Percentiles rank a stretch among this genome's conserved stretches.
Evolutionary conservation across 2,329 filamentous ascomycete species (phyloP).

Genomic region (Lomentospora prolificans): DNA sequence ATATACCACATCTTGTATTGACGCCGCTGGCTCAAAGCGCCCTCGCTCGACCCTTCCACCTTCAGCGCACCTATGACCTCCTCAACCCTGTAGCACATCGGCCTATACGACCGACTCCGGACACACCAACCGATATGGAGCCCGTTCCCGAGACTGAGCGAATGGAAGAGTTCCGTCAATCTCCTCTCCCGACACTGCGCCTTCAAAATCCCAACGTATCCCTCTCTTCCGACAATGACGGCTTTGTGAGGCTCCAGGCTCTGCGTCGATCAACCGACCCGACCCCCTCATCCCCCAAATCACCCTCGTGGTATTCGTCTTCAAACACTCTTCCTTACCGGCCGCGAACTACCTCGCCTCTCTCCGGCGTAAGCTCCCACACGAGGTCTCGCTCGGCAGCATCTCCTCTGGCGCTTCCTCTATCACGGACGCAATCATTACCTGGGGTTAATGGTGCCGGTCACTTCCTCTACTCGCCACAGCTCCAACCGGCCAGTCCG

Average conservation of each 20-base stretch:
- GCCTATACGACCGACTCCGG: neutral
- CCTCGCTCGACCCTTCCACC: too few relatives aligned
- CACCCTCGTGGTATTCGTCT: constrained; percentile 37
- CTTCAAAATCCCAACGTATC: constrained; percentile 27
- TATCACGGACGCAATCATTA: constrained; percentile 56
- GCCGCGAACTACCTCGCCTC: constrained; percentile 37
- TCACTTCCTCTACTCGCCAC: constrained; percentile 45
- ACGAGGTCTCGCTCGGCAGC: constrained; percentile 48
- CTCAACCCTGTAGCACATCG: neutral
- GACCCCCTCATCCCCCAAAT: constrained; percentile 40
- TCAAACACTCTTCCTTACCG: constrained; percentile 43
- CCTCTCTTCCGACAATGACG: constrained; percentile 30
- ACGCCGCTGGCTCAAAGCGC: too few relatives aligned
- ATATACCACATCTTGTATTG: neutral
- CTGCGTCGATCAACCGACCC: constrained; percentile 52
- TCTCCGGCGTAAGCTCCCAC: constrained; percentile 31
- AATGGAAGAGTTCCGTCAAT: constrained; percentile 55
- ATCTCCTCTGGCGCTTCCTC: constrained; percentile 39
- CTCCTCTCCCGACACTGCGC: constrained; percentile 45
- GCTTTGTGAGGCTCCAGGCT: constrained; percentile 39
- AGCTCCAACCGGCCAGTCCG: constrained; percentile 41
- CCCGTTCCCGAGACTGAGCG: constrained; percentile 59
- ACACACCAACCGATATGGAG: constrained; percentile 39
- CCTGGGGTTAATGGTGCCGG: constrained; percentile 51
- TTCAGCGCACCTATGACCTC: constrained; percentile 5